These are phyloP conservation scores for Protomyces gravidus DNA, from an alignment of 1,139 yeast species.

Conservation along the genomic window DNA sequence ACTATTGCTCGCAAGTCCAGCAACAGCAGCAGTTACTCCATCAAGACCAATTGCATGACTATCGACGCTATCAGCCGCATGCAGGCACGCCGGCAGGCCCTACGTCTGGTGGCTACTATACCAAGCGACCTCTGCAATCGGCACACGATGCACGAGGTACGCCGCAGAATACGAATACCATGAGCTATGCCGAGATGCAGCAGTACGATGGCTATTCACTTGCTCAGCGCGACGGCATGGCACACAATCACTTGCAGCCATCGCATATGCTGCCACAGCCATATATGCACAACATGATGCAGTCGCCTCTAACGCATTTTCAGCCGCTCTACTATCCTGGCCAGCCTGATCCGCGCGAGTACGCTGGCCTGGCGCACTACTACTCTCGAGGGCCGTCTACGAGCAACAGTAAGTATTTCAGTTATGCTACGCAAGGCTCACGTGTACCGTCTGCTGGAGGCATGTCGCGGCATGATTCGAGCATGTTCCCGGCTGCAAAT, in stretches of 20 bases:
- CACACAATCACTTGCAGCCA: neutral
- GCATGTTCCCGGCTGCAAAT: neutral
- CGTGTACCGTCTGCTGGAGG: neutral
- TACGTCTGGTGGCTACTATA: neutral
- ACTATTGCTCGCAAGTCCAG: neutral
- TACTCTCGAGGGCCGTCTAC: neutral
- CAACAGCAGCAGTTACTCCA: neutral
- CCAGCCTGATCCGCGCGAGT: neutral
- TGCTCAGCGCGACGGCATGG: neutral
- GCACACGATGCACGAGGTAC: neutral
- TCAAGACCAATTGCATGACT: neutral
- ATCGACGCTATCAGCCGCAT: neutral
- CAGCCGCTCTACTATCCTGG: neutral
- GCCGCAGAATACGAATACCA: neutral
- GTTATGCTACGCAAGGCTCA: neutral
- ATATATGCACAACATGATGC: neutral
- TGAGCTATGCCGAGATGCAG: neutral
- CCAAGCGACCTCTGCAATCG: neutral
- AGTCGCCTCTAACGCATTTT: neutral
- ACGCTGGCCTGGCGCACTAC: neutral
- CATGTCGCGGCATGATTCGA: neutral
- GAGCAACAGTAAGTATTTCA: neutral
- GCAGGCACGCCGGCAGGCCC: neutral
- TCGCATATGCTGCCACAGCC: neutral
- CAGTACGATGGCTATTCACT: neutral